phyloP scores from a whole-genome alignment of 2,329 filamentous ascomycete genomes.

The Fusarium sp. region DNA sequence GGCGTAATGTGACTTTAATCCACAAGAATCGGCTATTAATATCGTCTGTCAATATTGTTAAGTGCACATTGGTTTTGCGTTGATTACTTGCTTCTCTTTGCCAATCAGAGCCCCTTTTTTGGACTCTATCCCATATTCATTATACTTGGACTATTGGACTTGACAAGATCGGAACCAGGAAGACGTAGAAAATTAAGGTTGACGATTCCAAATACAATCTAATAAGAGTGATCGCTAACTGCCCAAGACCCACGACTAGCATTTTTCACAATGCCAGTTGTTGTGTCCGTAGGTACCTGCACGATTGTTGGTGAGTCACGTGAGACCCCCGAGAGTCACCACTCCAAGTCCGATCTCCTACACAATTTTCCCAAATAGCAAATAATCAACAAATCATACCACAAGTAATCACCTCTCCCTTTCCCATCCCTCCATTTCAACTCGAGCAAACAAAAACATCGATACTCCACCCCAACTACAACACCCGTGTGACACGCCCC shows the following conservation, averaged over 20 bases:
- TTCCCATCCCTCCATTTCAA: background rate
- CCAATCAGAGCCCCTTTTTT: background rate
- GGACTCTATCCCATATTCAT: background rate
- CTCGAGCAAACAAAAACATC: background rate
- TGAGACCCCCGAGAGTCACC: background rate
- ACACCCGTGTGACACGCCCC: constrained; percentile 24
- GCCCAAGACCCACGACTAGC: too few species aligned
- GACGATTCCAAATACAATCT: background rate
- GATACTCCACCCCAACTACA: background rate
- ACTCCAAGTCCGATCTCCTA: background rate
- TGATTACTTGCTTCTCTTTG: background rate
- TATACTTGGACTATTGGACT: background rate
- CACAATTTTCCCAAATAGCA: background rate
- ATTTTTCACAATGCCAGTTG: background rate
- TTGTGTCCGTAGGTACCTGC: background rate
- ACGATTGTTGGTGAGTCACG: background rate
- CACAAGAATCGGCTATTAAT: background rate
- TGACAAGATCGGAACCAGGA: background rate
- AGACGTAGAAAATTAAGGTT: background rate
- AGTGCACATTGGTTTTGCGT: background rate
- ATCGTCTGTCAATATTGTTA: background rate
- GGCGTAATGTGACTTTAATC: background rate
- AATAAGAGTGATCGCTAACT: background rate
- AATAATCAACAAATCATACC: background rate
- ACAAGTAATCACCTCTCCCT: background rate